phyloP scores from a whole-genome alignment of 352 stramenopile genomes.

The Phytopythium boreale region DNA sequence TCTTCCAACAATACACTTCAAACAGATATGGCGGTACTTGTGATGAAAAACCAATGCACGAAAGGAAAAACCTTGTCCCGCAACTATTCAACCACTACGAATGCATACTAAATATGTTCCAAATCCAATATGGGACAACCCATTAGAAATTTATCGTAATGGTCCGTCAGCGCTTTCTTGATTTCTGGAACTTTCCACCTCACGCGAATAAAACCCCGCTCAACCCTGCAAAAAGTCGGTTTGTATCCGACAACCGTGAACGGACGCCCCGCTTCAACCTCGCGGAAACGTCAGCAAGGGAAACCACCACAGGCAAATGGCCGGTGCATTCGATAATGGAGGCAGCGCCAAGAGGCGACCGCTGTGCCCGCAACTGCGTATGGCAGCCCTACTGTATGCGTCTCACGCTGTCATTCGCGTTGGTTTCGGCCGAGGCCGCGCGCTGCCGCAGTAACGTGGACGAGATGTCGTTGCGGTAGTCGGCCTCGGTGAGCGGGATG shows the following conservation, averaged over 20 bases:
- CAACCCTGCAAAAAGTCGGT: neutral
- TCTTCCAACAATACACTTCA: neutral
- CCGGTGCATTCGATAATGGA: neutral
- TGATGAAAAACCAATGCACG: neutral
- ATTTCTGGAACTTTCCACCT: constrained; percentile 3
- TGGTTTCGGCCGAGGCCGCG: constrained; percentile 7
- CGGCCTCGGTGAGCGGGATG: constrained; percentile 54
- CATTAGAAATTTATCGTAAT: no score
- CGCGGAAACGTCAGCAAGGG: neutral
- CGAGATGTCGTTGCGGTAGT: constrained; percentile 87
- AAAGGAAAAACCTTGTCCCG: neutral
- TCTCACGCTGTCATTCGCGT: neutral
- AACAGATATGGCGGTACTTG: neutral
- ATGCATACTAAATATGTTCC: neutral
- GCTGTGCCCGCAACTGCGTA: neutral
- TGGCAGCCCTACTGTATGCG: neutral
- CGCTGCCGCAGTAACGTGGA: constrained; percentile 74
- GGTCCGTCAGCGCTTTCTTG: neutral
- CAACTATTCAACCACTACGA: neutral
- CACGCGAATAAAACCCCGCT: neutral
- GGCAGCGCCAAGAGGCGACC: no score
- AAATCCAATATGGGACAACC: no score
- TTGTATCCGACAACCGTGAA: neutral
- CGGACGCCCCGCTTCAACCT: constrained; percentile 1
- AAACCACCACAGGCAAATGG: neutral